Percentiles rank a stretch among this genome's conserved stretches.
phyloP scores from a whole-genome alignment of 2,329 filamentous ascomycete species.

The Geosmithia morbida region DNA sequence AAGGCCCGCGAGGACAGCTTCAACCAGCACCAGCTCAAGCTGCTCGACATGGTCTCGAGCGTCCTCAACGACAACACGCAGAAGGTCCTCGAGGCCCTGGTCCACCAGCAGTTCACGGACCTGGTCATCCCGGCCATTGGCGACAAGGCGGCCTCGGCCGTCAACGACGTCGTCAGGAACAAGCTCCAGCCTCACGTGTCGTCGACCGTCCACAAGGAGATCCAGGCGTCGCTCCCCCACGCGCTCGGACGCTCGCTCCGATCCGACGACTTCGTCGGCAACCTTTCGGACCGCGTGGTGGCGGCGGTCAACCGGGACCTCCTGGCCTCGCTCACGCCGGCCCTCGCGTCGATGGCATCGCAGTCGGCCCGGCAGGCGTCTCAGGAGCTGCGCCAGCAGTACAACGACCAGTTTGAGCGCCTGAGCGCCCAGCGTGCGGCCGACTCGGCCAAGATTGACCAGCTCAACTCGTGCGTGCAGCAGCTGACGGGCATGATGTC shows the following conservation, averaged over 20 bases:
- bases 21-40: constrained; percentile 34
- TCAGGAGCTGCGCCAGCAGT: constrained; percentile 51
- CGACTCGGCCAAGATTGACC: constrained; percentile 53
- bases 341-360: constrained; percentile 48
- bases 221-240: constrained; percentile 56
- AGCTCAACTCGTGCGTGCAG: constrained; percentile 53
- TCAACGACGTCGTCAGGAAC: constrained; percentile 58
- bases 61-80: constrained; percentile 50
- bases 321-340: constrained; percentile 45
- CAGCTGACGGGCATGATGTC: constrained; percentile 55
- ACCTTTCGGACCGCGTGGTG: constrained; percentile 54
- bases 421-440: constrained; percentile 33
- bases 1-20: constrained; percentile 35
- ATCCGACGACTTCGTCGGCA: constrained; percentile 57
- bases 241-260: constrained; percentile 41
- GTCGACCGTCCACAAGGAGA: constrained; percentile 55
- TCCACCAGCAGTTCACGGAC: constrained; percentile 60
- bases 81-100: constrained; percentile 62
- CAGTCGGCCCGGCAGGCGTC: constrained; percentile 54
- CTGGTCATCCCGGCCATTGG: constrained; percentile 63
- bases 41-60: constrained; percentile 43
- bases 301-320: constrained; percentile 60
- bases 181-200: constrained; percentile 53
- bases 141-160: constrained; percentile 48
- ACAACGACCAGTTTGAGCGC: constrained; percentile 33